These are phyloP conservation scores for Globisporangium acanthophoron DNA, from an alignment of 352 stramenopile genomes.

Conservation along the genomic window DNA sequence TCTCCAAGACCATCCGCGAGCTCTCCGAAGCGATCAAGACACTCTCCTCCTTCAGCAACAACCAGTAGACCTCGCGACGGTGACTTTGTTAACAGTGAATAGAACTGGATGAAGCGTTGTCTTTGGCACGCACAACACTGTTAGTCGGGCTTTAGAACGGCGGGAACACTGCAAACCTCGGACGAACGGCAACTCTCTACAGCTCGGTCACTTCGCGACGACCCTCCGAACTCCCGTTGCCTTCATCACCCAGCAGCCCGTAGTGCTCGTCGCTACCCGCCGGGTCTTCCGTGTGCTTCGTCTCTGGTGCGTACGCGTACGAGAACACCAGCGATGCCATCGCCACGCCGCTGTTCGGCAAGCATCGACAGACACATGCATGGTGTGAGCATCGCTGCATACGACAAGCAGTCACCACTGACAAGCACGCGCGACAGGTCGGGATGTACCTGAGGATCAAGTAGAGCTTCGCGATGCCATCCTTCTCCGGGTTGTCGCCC, in stretches of 20 bases:
- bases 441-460: slow-evolving; percentile 50
- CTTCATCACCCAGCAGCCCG: slow-evolving; percentile 28
- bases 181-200: slow-evolving; percentile 6
- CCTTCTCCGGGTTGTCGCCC: slow-evolving; percentile 63
- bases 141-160: too few species aligned
- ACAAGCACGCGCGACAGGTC: too few species aligned
- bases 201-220: slow-evolving; percentile 45
- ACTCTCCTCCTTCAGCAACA: slow-evolving; percentile 15
- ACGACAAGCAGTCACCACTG: neutral
- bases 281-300: slow-evolving; percentile 35
- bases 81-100: too few species aligned
- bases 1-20: slow-evolving; percentile 61
- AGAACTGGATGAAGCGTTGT: too few species aligned
- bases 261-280: slow-evolving; percentile 30
- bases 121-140: too few species aligned
- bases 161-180: too few species aligned
- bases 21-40: slow-evolving; percentile 52
- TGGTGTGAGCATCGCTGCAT: too few species aligned
- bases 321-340: slow-evolving; percentile 39
- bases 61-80: neutral
- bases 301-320: slow-evolving; percentile 51
- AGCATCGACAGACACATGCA: neutral
- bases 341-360: slow-evolving; percentile 29
- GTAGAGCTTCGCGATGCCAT: slow-evolving; percentile 84
- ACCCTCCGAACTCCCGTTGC: slow-evolving; percentile 23